Base-by-base conservation (phyloP, 169 alveolate genomes). In the Plasmodium vinckei region DNA sequence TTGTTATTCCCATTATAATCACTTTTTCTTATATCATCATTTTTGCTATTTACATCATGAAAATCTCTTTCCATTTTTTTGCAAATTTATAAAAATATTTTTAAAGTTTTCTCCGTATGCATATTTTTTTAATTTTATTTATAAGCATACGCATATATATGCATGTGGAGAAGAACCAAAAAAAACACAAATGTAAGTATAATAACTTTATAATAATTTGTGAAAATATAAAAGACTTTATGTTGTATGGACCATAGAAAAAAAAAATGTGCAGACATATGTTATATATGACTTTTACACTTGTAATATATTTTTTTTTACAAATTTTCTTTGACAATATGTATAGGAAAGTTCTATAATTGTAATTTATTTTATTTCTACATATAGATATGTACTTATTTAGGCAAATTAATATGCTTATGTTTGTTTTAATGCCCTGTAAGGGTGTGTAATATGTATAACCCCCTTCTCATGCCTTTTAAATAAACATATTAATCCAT, bases 21-120 rank as follows among this genome's bases (percentile, higher is more conserved):
- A 27, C 33, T 25, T 9, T 68, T 82, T 70, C 84, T 61, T n/a
- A 44, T 33, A 42, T 71, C 46, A 7, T 67, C n/a, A 53, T 42
- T 67, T 51, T 51, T 17, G 46, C 17, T 71, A 15, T 70, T 49
- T n/a, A 10, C 72, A 21, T 23, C 44, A 54, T 39, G 23, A 69
- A 64, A 68, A 42, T 47, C 3, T 59, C 72, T 60, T 61, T 82
- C 75, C 90, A 82, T 82, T 10, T 46, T 61, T 46, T 65, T 44
- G 23, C 44, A 27, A 27, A 46, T 59, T 21, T 72, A 17, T 72
- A 13, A 13, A 23, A 39, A 27, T 23, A 54, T 1, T 19, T 61
- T 12, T 61, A 21, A 4, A 21, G 1, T n/a, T 13, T 10, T 71
- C 12, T 42, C 27, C n/a, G 17, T 25, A 21, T 71, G 7, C 44